phyloP scores from a whole-genome alignment of 345 rosid genomes.

The Arabidopsis suecica region DNA sequence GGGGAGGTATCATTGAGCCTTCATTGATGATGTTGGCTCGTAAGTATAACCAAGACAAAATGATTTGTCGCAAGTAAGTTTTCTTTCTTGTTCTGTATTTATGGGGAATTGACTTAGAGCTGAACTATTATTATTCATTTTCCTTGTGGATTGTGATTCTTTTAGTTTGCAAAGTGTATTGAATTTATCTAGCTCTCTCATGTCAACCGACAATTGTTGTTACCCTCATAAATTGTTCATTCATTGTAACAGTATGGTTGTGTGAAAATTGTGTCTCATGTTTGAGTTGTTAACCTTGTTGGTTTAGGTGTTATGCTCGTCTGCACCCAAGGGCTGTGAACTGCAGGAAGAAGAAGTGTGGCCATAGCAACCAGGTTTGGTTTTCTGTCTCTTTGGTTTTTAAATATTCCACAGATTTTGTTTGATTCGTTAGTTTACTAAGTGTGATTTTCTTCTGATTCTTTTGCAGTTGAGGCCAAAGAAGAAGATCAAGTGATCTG shows the following conservation, averaged over 20 bases:
- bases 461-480: slow-evolving; percentile 82
- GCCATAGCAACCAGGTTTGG: slow-evolving; percentile 96
- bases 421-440: background rate
- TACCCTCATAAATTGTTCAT: no score
- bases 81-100: background rate
- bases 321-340: slow-evolving; percentile 95
- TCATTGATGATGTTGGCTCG: slow-evolving; percentile 65
- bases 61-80: slow-evolving; percentile 67
- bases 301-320: slow-evolving; percentile 85
- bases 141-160: background rate
- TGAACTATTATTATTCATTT: background rate
- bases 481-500: slow-evolving; percentile 71
- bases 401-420: background rate
- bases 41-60: slow-evolving; percentile 55
- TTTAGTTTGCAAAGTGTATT: no score
- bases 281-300: background rate
- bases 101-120: slow-evolving; percentile 2
- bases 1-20: slow-evolving; percentile 71
- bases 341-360: slow-evolving; percentile 99
- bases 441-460: background rate
- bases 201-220: no score
- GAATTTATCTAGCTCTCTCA: no score
- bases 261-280: background rate
- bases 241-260: no score
- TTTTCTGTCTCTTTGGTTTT: background rate